A percentile compares a stretch with the other conserved stretches of the same genome.
Conservation (phyloP, 139 green algal species). For the Medakamo hakoo region DNA sequence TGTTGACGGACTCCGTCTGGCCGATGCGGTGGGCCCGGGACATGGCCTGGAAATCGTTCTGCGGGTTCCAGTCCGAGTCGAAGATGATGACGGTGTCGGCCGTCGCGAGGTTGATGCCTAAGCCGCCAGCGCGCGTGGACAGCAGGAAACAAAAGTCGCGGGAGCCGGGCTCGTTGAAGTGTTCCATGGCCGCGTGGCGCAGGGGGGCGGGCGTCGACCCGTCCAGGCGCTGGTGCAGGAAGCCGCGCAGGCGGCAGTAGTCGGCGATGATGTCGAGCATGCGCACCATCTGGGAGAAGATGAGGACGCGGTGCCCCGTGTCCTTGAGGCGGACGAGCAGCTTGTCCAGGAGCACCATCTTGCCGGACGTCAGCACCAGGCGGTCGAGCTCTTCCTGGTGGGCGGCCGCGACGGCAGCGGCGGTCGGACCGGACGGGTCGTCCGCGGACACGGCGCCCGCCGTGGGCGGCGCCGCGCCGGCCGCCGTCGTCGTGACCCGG, state of each 20-base stretch:
- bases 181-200: constrained; percentile 78
- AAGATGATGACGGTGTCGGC: constrained; percentile 75
- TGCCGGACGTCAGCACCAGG: constrained; percentile 53
- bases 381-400: constrained; percentile 39
- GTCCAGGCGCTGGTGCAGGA: constrained; percentile 78
- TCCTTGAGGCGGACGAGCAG: constrained; percentile 69
- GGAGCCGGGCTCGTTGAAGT: constrained; percentile 79
- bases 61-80: constrained; percentile 40
- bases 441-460: too few relatives aligned
- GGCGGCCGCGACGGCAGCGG: constrained; percentile 1
- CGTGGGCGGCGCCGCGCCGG: not conserved
- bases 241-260: constrained; percentile 79
- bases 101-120: constrained; percentile 82
- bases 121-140: constrained; percentile 66
- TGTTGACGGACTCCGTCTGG: constrained; percentile 85
- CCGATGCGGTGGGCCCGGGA: constrained; percentile 85
- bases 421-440: too few relatives aligned
- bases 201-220: constrained; percentile 58
- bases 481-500: constrained; percentile 3
- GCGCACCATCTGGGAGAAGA: constrained; percentile 81
- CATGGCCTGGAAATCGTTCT: constrained; percentile 87
- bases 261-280: constrained; percentile 84
- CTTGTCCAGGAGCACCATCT: constrained; percentile 91
- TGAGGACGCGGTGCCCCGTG: constrained; percentile 70
- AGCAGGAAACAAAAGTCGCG: constrained; percentile 91